A percentile compares a stretch with the other conserved stretches of the same genome.
phyloP scores from a whole-genome alignment of 2,329 filamentous ascomycete species.

The Fusarium transvaalense region DNA sequence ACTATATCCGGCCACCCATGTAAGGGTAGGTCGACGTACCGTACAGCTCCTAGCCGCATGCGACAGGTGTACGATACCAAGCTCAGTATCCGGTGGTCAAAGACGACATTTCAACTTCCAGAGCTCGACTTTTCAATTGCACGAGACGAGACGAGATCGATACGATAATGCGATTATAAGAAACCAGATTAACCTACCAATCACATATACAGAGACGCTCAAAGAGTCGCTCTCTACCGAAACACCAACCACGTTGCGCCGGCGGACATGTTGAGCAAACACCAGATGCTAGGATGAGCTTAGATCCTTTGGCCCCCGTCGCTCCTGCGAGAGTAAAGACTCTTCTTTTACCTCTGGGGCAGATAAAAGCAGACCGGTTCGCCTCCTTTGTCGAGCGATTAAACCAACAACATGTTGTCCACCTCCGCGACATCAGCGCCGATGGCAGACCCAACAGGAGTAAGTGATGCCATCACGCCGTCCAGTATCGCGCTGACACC shows the following conservation, averaged over 20 bases:
- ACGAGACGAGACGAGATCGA: slow-evolving; percentile 8
- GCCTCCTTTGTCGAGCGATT: slow-evolving; percentile 81
- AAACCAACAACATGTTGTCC: slow-evolving; percentile 82
- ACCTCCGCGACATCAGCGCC: slow-evolving; percentile 86
- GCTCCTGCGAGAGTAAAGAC: slow-evolving; percentile 92
- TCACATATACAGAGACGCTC: slow-evolving; percentile 27
- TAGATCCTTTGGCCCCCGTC: slow-evolving; percentile 90
- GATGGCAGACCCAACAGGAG: slow-evolving; percentile 88
- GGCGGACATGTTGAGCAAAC: slow-evolving; percentile 51
- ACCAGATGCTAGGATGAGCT: slow-evolving; percentile 77
- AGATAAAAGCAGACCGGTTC: slow-evolving; percentile 86
- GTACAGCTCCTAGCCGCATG: slow-evolving; percentile 47
- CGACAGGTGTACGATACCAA: slow-evolving; percentile 48
- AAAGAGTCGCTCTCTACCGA: slow-evolving; percentile 33
- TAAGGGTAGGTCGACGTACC: slow-evolving; percentile 36
- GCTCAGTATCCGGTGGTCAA: slow-evolving; percentile 33
- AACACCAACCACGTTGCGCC: slow-evolving; percentile 34
- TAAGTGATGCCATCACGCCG: slow-evolving; percentile 56
- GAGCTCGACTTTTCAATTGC: slow-evolving; percentile 14
- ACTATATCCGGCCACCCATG: slow-evolving; percentile 39
- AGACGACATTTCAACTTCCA: slow-evolving; percentile 12
- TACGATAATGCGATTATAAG: slow-evolving; percentile 37
- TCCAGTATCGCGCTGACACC: slow-evolving; percentile 37
- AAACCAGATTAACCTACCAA: not conserved
- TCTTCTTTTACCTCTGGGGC: slow-evolving; percentile 86